Base-by-base conservation (phyloP, 345 rosid genomes). In the Eucalyptus polybractea region DNA sequence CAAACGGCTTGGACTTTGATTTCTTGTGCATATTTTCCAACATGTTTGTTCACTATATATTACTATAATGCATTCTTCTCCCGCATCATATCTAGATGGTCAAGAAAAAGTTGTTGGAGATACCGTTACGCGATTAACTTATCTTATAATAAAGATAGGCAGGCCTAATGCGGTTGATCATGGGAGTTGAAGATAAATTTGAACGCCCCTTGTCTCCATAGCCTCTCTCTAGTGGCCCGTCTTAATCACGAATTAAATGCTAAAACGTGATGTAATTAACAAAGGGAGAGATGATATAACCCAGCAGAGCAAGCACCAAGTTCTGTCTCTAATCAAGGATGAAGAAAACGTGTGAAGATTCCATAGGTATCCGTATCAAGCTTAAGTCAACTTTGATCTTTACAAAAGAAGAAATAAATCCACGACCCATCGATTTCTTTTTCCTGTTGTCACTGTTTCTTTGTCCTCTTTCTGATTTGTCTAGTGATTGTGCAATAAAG, bases 321-420 rank as follows among this genome's bases (percentile, higher is more conserved):
- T 22, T 40, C 85, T 40, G 85, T 21, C 85, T 6, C 47, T 10
- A 1, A 21, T 76, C 27, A 10, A 40, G 44, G 62, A 19, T 33
- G 6, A 45, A 37, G 29, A 15, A 56, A 88, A 89, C 90, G 92
- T 87, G 88, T 89, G 89, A 60, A 88, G 90, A 90, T 90, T 89
- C 90, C 90, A 56, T 42, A 29, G 88, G 67, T 50, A 50, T 31
- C 33, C 90, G 86, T 58, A 89, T 87, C 87, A 80, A 76, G 25
- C 90, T 65, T 47, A 31, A 42, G 92, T 91, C 92, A 93, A 91
- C 87, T 89, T 50, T 40, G 91, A 89, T 89, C 88, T 40, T 89
- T 88, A 44, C 40, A 54, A 62, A 50, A 47, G 13, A 42, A 85
- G 19, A 25, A 88, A 69, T 27, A 40, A 76, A 40, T 44, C 85